Percentiles rank a stretch among this genome's conserved stretches.
phyloP scores from a whole-genome alignment of 2,329 filamentous ascomycete genomes.

The Orbilia quercus region DNA sequence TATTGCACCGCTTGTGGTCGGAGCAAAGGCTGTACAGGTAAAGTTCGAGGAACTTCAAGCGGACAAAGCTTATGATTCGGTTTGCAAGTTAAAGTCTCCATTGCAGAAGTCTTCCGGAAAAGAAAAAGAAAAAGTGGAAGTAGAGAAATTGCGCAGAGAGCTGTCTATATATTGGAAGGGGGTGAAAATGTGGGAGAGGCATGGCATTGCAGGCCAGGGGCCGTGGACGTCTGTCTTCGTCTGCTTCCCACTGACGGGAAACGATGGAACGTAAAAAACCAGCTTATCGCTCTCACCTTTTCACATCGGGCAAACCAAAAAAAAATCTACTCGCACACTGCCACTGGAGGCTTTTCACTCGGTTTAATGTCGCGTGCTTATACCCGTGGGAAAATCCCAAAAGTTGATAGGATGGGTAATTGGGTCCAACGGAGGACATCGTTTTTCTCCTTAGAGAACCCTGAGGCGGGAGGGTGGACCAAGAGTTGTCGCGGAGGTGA shows the following conservation, averaged over 20 bases:
- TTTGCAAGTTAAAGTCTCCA: conserved; percentile 40
- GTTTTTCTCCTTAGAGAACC: conserved; percentile 40
- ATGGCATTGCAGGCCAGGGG: conserved; percentile 29
- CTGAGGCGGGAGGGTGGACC: conserved; percentile 20
- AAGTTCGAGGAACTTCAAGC: conserved; percentile 55
- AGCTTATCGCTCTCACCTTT: conserved; percentile 54
- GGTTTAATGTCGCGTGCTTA: conserved; percentile 56
- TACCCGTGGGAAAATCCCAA: conserved; percentile 50
- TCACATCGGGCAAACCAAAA: conserved; percentile 42
- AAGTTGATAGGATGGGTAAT: conserved; percentile 56
- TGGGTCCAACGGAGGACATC: conserved; percentile 19
- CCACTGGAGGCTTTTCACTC: conserved; percentile 38
- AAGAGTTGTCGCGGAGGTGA: conserved; percentile 36
- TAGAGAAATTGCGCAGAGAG: conserved; percentile 46
- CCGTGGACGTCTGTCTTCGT: conserved; percentile 28
- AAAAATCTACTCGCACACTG: conserved; percentile 34
- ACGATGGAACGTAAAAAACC: conserved; percentile 38
- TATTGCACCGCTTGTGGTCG: conserved; percentile 46
- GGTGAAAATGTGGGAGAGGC: conserved; percentile 29
- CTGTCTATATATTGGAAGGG: conserved; percentile 56
- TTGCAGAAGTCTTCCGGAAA: conserved; percentile 50
- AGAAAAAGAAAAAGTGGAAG: conserved; percentile 40
- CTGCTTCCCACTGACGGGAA: too few species aligned
- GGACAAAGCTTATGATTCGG: conserved; percentile 30
- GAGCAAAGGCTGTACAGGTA: conserved; percentile 39